Evolutionary conservation across 306 rosid species (phyloP), one percentile per base, ranked within the genome.

Genomic region (Neltuma alba): DNA sequence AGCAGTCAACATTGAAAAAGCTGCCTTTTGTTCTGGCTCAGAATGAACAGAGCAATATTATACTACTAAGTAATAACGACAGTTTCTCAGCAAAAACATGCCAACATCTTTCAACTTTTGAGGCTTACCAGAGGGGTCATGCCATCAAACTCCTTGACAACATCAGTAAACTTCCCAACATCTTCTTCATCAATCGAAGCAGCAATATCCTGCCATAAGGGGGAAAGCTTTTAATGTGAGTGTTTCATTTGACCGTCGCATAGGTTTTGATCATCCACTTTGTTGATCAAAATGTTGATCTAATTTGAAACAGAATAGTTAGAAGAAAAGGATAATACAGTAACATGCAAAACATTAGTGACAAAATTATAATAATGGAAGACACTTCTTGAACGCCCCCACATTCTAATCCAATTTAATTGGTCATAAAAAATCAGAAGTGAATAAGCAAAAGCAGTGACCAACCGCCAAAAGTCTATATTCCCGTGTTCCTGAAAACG

Each of bases 401-500:
- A 63, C 23, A 2, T 16, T 65, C 28, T 36, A 33, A 70, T 70
- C 63, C 30, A 48, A 60, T 21, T 70, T 60, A 60, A 42, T 37
- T 9, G 1, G 70, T 37, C 67, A 48, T 31, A 2, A 9, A 58
- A 70, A 23, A n/a, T 10, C 74, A 15, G 31, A 34, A 50, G 30
- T 4, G 65, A 75, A 72, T 30, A 37, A 74, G 42, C 28, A 79
- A 71, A 72, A 23, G 31, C 16, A 64, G 70, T 28, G 60, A 79
- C 94, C 31, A 85, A 96, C 99, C 75, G 92, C 92, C 80, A 96
- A 80, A 54, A 96, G 85, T 85, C 48, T 90, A 80, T 72, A 91
- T 87, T 96, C 99, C 75, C 98, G 93, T 20, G 99, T 88, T 86
- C 97, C 98, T 12, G 92, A 85, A 86, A 96, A 96, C 47, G 98